These are phyloP conservation scores for Colletotrichum navitas DNA, from an alignment of 2,329 filamentous ascomycete species.

Conservation along the genomic window DNA sequence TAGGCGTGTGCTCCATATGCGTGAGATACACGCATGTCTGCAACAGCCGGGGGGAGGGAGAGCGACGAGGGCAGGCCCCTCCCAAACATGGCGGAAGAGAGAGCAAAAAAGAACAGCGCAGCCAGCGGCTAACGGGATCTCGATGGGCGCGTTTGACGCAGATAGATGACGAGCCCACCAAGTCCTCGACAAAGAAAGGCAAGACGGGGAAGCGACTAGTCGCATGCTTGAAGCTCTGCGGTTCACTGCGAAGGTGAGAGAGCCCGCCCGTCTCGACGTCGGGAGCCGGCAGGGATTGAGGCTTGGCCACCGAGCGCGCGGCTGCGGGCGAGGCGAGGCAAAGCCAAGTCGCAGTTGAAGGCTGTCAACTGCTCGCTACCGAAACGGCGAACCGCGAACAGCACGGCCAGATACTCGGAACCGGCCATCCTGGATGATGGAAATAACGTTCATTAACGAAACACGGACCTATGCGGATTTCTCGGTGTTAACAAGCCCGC, in stretches of 20 bases:
- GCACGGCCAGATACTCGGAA: background rate
- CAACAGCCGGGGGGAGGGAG: constrained; percentile 16
- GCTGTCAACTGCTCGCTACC: background rate
- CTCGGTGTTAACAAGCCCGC: background rate
- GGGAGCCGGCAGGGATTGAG: background rate
- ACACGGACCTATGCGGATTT: background rate
- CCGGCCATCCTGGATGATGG: background rate
- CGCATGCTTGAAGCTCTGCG: background rate
- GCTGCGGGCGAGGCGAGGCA: background rate
- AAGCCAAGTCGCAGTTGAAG: background rate
- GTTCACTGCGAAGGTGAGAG: background rate
- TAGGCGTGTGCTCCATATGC: constrained; percentile 1
- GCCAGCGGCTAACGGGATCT: constrained; percentile 12
- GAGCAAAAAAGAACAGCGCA: background rate
- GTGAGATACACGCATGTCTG: constrained; percentile 28
- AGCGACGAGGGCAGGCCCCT: background rate
- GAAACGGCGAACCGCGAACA: background rate
- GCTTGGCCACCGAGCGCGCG: background rate
- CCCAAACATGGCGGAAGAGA: background rate
- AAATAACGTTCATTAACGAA: background rate
- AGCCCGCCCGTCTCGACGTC: background rate
- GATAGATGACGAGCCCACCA: background rate
- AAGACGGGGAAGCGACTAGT: background rate
- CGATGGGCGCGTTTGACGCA: background rate
- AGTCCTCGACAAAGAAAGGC: background rate